Conservation (phyloP, 768 basidiomycete species). For the Russula compacta region DNA sequence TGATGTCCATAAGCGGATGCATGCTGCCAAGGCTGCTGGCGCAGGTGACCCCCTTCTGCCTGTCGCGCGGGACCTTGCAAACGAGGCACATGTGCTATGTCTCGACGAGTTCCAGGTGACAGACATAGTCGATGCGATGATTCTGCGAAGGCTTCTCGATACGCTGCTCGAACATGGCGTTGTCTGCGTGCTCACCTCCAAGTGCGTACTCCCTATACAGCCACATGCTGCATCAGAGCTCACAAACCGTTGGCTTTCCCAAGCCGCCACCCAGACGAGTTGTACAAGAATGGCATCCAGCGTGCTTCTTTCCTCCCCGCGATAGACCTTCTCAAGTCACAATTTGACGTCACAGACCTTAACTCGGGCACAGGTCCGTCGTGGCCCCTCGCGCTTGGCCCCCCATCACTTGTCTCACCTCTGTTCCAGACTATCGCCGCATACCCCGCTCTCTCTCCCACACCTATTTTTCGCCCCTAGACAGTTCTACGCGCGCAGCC, state of each 20-base stretch:
- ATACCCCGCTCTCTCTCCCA: constrained; percentile 88
- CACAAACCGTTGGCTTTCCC: not conserved
- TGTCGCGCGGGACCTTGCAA: constrained; percentile 82
- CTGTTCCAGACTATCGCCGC: constrained; percentile 75
- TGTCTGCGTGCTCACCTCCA: constrained; percentile 93
- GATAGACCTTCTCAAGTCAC: constrained; percentile 84
- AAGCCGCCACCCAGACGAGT: constrained; percentile 93
- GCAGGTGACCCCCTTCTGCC: constrained; percentile 76
- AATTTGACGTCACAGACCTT: constrained; percentile 82
- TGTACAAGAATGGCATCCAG: constrained; percentile 99
- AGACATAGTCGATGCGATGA: constrained; percentile 98
- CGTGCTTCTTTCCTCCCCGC: constrained; percentile 89
- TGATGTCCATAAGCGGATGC: constrained; percentile 90
- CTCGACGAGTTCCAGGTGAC: constrained; percentile 99
- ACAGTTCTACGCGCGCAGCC: constrained; percentile 53
- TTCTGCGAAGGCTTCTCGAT: constrained; percentile 83
- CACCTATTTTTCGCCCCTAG: constrained; percentile 83
- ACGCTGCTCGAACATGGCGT: constrained; percentile 81
- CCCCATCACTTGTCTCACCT: not conserved
- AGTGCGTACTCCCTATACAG: constrained; percentile 45
- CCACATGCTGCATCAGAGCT: not conserved
- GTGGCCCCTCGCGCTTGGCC: not conserved
- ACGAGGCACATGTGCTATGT: constrained; percentile 78
- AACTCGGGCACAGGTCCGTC: constrained; percentile 85
- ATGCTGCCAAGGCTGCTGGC: constrained; percentile 65